These are phyloP conservation scores for Phytopythium vexans DNA, from an alignment of 352 stramenopile species.

Conservation along the genomic window DNA sequence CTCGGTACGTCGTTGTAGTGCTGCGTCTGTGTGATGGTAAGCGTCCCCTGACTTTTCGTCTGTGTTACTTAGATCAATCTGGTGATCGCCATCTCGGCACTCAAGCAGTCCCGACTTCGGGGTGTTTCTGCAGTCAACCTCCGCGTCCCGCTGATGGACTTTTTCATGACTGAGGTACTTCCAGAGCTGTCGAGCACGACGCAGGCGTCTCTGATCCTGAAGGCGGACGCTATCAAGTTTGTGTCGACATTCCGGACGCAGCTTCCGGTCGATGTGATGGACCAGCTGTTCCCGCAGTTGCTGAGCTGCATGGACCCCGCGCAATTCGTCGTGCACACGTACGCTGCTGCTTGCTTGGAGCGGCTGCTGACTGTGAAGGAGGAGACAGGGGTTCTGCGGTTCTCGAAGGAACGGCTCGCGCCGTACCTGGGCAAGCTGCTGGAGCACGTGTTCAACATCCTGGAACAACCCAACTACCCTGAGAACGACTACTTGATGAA, in stretches of 20 bases:
- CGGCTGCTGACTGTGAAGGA: slow-evolving; percentile 96
- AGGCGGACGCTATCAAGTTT: slow-evolving; percentile 98
- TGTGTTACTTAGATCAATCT: slow-evolving; percentile 78
- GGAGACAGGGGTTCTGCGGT: slow-evolving; percentile 47
- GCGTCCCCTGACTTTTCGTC: neutral
- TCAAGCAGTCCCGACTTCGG: slow-evolving; percentile 89
- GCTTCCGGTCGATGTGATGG: slow-evolving; percentile 90
- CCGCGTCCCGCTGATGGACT: slow-evolving; percentile 95
- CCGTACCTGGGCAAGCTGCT: slow-evolving; percentile 93
- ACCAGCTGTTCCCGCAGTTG: slow-evolving; percentile 92
- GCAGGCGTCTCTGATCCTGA: slow-evolving; percentile 91
- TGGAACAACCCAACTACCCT: slow-evolving; percentile 91
- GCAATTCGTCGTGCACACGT: slow-evolving; percentile 97
- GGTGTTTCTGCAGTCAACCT: slow-evolving; percentile 95
- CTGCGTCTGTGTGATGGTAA: neutral
- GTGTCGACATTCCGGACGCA: slow-evolving; percentile 98
- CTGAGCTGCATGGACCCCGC: slow-evolving; percentile 79
- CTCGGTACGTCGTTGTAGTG: slow-evolving; percentile 60
- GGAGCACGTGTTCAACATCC: slow-evolving; percentile 94
- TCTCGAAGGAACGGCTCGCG: slow-evolving; percentile 82
- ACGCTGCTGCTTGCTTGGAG: slow-evolving; percentile 95
- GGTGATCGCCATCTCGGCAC: slow-evolving; percentile 94
- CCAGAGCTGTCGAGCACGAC: slow-evolving; percentile 89
- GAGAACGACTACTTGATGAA: slow-evolving; percentile 99
- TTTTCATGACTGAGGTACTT: slow-evolving; percentile 93